Base-by-base conservation (phyloP, 164 flowering plant species). In the Tetrastigma voinierianum region DNA sequence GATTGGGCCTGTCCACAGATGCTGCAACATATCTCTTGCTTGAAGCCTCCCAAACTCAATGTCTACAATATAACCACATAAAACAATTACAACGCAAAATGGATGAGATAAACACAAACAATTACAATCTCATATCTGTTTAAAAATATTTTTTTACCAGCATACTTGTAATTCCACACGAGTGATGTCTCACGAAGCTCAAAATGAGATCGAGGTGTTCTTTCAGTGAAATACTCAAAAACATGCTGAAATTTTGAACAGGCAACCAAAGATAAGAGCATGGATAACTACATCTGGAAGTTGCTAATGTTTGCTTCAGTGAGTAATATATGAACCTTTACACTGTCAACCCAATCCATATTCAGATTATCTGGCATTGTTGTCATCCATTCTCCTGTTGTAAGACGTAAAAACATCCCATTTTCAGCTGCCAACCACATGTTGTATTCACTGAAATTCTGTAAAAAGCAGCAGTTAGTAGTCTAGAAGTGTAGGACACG, bases 1-100 rank as follows among this genome's bases (percentile, higher is more conserved):
- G 53, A 96, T 93, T 59, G 98, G 98, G 43, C 99, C 98, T 1
- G 98, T 93, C 95, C 99, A 96, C 45, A 96, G 89, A 81, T 96
- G 99, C 74, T 96, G 99, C 78, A 96, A 69, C 90, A 96, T 81
- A 72, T 96, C 99, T 77, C 91, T 86, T 44, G 98, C 98, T 83
- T 96, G 99, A 63, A 96, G 85, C 72, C 93, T 84, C 76, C 99
- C 99, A 80, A 95, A 95, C 70, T 95, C 99, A 64, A 79, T 67
- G 72, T 77, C 81, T 81, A 46, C 43, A 45, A 40, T 18, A 68
- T 19, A 72, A 51, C n/a, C 72, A 62, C 19, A 68, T 64, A 18
- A 25, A 62, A 43, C n/a, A 16, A 70, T 55, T 57, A 64, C 14
- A 46, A 46, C 49, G 65, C 53, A 51, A 59, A 20, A 32, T 61